Evolutionary conservation across 768 basidiomycete species (phyloP).

Genomic region (Termitomyces sp.): DNA sequence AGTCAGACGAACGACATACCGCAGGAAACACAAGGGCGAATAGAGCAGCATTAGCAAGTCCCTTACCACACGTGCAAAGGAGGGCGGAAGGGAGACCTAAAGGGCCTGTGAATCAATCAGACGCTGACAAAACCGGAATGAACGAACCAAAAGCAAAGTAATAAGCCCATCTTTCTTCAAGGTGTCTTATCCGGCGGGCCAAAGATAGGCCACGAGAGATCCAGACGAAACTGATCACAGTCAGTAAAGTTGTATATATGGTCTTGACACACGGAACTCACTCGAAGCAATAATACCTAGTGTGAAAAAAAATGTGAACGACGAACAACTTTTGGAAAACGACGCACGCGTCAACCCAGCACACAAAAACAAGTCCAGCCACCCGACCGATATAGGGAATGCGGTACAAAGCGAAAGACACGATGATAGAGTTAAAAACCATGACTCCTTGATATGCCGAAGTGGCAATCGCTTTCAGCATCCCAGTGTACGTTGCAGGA

Average conservation of each 20-base stretch:
- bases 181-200: slow-evolving; percentile 59
- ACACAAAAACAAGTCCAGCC: slow-evolving; percentile 66
- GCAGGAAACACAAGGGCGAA: slow-evolving; percentile 81
- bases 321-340: background rate
- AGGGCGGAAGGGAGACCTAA: slow-evolving; percentile 66
- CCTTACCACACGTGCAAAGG: slow-evolving; percentile 67
- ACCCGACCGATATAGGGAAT: slow-evolving; percentile 62
- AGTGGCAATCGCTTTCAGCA: slow-evolving; percentile 70
- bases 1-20: slow-evolving; percentile 34
- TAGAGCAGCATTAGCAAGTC: slow-evolving; percentile 73
- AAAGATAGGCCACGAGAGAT: slow-evolving; percentile 68
- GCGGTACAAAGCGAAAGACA: slow-evolving; percentile 58
- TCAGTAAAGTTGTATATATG: slow-evolving; percentile 5
- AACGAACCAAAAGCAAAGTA: slow-evolving; percentile 73
- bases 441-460: slow-evolving; percentile 81
- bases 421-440: slow-evolving; percentile 67
- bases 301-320: background rate
- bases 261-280: slow-evolving; percentile 25
- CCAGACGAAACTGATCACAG: slow-evolving; percentile 64
- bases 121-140: background rate
- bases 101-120: background rate
- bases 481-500: slow-evolving; percentile 58
- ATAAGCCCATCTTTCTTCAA: slow-evolving; percentile 90
- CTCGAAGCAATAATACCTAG: slow-evolving; percentile 90
- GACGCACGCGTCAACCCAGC: slow-evolving; percentile 85